A percentile compares a stretch with the other conserved stretches of the same genome.
phyloP scores from a whole-genome alignment of 139 green algal genomes.

The Chlamydomonas incerta region DNA sequence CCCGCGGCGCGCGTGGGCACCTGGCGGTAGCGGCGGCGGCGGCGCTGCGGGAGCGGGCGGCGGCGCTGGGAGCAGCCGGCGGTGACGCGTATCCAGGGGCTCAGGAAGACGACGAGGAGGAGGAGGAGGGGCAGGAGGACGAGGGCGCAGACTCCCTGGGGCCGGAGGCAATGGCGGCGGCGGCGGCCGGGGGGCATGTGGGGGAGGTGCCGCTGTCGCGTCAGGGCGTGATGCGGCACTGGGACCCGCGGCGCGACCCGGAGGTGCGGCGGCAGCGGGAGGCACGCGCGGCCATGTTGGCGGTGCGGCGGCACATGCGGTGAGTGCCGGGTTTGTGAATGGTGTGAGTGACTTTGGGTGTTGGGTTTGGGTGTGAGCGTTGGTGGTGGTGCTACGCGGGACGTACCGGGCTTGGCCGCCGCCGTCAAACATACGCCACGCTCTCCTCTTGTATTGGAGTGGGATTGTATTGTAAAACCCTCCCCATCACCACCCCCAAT shows the following conservation, averaged over 20 bases:
- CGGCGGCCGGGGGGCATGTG: background rate
- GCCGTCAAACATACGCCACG: too few species aligned
- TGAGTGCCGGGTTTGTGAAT: background rate
- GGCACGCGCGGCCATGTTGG: constrained; percentile 67
- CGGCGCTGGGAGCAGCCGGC: background rate
- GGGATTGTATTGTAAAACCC: too few species aligned
- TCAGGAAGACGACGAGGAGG: constrained; percentile 11
- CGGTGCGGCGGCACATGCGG: constrained; percentile 59
- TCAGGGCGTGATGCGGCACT: constrained; percentile 38
- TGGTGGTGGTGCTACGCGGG: too few species aligned
- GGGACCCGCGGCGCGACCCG: constrained; percentile 29
- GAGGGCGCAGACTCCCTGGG: background rate
- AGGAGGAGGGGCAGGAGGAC: constrained; percentile 9
- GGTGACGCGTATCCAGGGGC: background rate
- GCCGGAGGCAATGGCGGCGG: background rate
- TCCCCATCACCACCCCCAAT: too few species aligned
- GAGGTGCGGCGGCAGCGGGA: constrained; percentile 58
- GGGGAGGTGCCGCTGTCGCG: background rate
- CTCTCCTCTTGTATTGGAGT: too few species aligned
- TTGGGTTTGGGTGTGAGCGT: background rate
- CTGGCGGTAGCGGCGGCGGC: background rate
- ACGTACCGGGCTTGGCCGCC: too few species aligned
- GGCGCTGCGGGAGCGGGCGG: background rate
- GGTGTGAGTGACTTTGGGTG: background rate
- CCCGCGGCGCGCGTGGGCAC: too few species aligned